These are phyloP conservation scores for Earliella scabrosa DNA, from an alignment of 1,284 basidiomycete genomes.

Conservation along the genomic window DNA sequence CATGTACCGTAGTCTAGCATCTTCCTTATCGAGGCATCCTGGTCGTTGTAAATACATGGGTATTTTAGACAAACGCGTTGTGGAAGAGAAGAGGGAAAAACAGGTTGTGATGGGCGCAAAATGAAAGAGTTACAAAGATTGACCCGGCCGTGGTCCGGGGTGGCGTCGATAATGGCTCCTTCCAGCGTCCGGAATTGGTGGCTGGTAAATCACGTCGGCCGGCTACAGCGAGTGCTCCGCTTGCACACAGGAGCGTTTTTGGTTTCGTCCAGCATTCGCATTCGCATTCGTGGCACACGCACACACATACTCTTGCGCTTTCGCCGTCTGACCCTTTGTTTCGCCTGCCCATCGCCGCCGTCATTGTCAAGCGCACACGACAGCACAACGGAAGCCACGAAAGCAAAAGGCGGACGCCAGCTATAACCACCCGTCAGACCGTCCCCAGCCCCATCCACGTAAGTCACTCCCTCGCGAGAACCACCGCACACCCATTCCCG, in stretches of 20 bases:
- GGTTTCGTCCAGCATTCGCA: slow-evolving; percentile 6
- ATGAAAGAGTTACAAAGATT: neutral
- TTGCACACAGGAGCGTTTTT: neutral
- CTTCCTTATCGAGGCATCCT: slow-evolving; percentile 32
- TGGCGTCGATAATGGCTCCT: neutral
- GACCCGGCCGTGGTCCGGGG: neutral
- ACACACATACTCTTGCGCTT: slow-evolving; percentile 10
- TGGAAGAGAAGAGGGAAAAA: too few species aligned
- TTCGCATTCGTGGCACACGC: slow-evolving; percentile 7
- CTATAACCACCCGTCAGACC: neutral
- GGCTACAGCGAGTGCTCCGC: neutral
- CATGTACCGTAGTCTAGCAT: slow-evolving; percentile 53
- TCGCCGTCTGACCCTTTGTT: neutral
- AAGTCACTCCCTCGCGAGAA: neutral
- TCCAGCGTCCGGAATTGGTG: neutral
- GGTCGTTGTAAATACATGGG: slow-evolving; percentile 30
- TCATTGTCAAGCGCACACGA: neutral
- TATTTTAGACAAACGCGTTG: neutral
- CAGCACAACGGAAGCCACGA: neutral
- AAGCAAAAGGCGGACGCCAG: neutral
- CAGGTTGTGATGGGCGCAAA: too few species aligned
- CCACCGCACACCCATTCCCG: neutral
- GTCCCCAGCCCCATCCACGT: neutral
- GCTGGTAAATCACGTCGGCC: slow-evolving; percentile 4
- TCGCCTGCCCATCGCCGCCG: neutral